phyloP scores from a whole-genome alignment of 1,284 basidiomycete genomes.

The Boletus smithii region DNA sequence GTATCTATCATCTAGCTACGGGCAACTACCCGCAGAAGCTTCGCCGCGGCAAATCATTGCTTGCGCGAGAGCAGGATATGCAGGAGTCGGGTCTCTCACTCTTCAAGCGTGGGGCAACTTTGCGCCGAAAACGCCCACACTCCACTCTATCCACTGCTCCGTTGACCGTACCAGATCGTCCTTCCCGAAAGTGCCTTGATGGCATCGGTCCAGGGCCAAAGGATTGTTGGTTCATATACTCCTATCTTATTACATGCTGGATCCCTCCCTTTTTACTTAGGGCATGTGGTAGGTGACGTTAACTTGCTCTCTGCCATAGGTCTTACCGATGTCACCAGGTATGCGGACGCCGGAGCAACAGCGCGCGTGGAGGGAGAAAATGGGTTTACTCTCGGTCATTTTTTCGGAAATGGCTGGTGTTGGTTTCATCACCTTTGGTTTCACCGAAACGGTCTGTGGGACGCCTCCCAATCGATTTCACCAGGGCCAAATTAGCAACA shows the following conservation, averaged over 20 bases:
- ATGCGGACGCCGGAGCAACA: slow-evolving; percentile 91
- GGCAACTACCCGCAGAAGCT: slow-evolving; percentile 78
- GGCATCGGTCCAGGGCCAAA: slow-evolving; percentile 83
- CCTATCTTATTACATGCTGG: slow-evolving; percentile 82
- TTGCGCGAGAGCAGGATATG: slow-evolving; percentile 83
- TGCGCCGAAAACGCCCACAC: slow-evolving; percentile 65
- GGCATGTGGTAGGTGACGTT: slow-evolving; percentile 54
- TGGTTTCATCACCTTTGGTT: slow-evolving; percentile 99
- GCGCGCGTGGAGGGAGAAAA: slow-evolving; percentile 98
- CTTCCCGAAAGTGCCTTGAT: slow-evolving; percentile 59
- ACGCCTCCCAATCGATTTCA: slow-evolving; percentile 78
- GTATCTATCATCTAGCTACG: slow-evolving; percentile 51
- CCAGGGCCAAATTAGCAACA: slow-evolving; percentile 72
- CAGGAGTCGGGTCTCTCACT: slow-evolving; percentile 85
- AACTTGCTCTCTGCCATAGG: neutral
- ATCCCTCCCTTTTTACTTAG: slow-evolving; percentile 74
- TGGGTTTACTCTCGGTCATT: slow-evolving; percentile 87
- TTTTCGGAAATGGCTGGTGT: slow-evolving; percentile 83
- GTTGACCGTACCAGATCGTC: slow-evolving; percentile 38
- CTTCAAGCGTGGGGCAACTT: slow-evolving; percentile 79
- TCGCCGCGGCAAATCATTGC: slow-evolving; percentile 81
- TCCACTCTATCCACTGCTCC: slow-evolving; percentile 38
- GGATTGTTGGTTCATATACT: slow-evolving; percentile 96
- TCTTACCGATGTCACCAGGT: slow-evolving; percentile 45
- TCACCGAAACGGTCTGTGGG: slow-evolving; percentile 92